Percentiles rank a stretch among this genome's conserved stretches.
phyloP scores from a whole-genome alignment of 1,139 yeast genomes.

The Candida sp. region DNA sequence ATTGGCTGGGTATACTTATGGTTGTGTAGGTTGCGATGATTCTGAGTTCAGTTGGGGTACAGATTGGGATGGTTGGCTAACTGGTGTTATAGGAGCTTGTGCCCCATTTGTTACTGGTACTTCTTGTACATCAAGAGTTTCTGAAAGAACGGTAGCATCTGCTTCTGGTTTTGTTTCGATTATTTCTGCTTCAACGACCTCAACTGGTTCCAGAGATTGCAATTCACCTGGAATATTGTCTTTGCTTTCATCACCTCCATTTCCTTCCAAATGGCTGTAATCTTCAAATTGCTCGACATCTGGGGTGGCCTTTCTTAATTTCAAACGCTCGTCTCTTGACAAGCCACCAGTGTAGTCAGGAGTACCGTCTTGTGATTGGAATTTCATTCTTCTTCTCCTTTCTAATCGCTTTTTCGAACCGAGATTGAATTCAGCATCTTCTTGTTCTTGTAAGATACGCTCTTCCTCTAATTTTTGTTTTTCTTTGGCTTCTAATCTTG shows the following conservation, averaged over 20 bases:
- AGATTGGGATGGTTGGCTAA: no score
- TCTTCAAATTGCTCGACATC: constrained; percentile 4
- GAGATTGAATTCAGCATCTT: constrained; percentile 25
- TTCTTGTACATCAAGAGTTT: no score
- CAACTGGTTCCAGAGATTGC: no score
- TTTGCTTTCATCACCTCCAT: constrained; percentile 2
- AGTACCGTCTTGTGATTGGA: constrained; percentile 9
- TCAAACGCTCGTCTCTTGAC: constrained; percentile 42
- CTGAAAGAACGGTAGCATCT: no score
- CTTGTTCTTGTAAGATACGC: constrained; percentile 27
- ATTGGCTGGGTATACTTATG: no score
- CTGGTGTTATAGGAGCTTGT: no score
- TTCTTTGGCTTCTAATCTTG: constrained; percentile 50
- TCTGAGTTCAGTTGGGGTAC: no score
- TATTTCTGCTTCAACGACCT: no score
- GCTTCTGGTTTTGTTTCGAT: no score
- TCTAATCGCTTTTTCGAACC: constrained; percentile 38
- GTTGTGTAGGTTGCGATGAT: no score
- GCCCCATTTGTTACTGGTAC: no score
- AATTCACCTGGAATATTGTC: no score
- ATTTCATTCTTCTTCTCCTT: constrained; percentile 27
- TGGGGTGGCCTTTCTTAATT: constrained; percentile 21
- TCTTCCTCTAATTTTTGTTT: constrained; percentile 38
- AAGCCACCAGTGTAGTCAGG: constrained; percentile 23
- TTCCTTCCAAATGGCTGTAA: constrained; percentile 1